These are phyloP conservation scores for Chaetomium sp. DNA, from an alignment of 2,329 filamentous ascomycete genomes.

Conservation along the genomic window DNA sequence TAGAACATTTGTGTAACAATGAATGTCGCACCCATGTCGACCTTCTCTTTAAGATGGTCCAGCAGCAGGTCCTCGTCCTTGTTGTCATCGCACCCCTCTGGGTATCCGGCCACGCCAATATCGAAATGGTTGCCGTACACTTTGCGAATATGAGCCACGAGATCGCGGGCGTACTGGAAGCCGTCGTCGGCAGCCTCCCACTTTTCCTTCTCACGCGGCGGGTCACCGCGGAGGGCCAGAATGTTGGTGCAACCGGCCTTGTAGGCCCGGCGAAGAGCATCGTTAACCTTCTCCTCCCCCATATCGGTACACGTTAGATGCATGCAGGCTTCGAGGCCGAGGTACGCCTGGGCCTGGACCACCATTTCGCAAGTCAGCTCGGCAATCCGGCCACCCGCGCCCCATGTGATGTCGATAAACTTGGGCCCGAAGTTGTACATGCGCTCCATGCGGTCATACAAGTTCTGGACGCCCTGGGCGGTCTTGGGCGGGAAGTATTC, in stretches of 20 bases:
- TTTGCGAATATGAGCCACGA: slow-evolving; percentile 69
- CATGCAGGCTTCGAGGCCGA: slow-evolving; percentile 98
- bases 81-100: slow-evolving; percentile 92
- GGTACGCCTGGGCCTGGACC: slow-evolving; percentile 85
- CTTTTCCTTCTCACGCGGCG: slow-evolving; percentile 85
- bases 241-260: slow-evolving; percentile 97
- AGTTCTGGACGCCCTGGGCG: slow-evolving; percentile 92
- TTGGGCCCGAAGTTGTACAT: slow-evolving; percentile 93
- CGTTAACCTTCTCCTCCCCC: slow-evolving; percentile 85
- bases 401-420: slow-evolving; percentile 99
- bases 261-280: slow-evolving; percentile 81
- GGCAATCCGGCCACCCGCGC: slow-evolving; percentile 84
- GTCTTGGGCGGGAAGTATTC: slow-evolving; percentile 99
- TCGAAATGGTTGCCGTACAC: slow-evolving; percentile 87
- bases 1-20: slow-evolving; percentile 99
- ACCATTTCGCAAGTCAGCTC: slow-evolving; percentile 98
- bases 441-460: slow-evolving; percentile 98
- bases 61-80: slow-evolving; percentile 78
- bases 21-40: slow-evolving; percentile 88
- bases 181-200: slow-evolving; percentile 84
- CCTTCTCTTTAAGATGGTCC: slow-evolving; percentile 92
- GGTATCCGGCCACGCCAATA: slow-evolving; percentile 94
- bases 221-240: slow-evolving; percentile 85
- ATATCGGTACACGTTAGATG: slow-evolving; percentile 98
- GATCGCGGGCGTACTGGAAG: slow-evolving; percentile 87